Evolutionary conservation across 139 green algal genomes (phyloP), one percentile per base, ranked within the genome.

Genomic region (Picochlorum sp.): DNA sequence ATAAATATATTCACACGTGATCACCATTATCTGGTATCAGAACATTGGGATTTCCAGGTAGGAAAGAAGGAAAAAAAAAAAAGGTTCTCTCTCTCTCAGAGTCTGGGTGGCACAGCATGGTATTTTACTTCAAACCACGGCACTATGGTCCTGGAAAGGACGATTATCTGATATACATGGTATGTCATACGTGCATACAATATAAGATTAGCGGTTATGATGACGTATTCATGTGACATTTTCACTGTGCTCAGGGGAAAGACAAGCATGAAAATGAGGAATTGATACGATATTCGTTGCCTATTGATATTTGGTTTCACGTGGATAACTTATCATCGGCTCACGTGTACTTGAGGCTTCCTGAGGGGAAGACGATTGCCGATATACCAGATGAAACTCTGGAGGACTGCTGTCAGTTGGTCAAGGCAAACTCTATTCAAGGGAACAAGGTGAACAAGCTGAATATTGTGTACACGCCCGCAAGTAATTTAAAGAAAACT

Each of bases 241-340:
- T 30, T 6, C 4, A 30, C 28, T 30, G 4, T 30, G 28, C 28
- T 30, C 68, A 74, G 80, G 86, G 86, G 14, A 58, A 58, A 7
- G 82, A 95, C 76, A 97, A 94, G 72, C 85, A 87, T 61, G 93
- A 98, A 68, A 98, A 98, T 57, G 93, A 98, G 71, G 94, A 58
- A 86, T 86, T n/a, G 15, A 75, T 75, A 23, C 66, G 64, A n/a
- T 58, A 78, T 26, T 50, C 65, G 4, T 65, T 78, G 5, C 71
- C 71, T 0, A 41, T 52, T 15, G 87, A 94, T 64, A 65, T 94
- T 8, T 94, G 87, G 86, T 98, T 98, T 61, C 93, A 98, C 68
- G 93, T 98, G 8, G 90, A 96, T 72, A 80, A 91, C 61, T 67
- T 98, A 54, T 96, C 86, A 3, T 95, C 84, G 4, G 92, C 93